Conservation (phyloP, 345 rosid species). For the Passiflora organensis region DNA sequence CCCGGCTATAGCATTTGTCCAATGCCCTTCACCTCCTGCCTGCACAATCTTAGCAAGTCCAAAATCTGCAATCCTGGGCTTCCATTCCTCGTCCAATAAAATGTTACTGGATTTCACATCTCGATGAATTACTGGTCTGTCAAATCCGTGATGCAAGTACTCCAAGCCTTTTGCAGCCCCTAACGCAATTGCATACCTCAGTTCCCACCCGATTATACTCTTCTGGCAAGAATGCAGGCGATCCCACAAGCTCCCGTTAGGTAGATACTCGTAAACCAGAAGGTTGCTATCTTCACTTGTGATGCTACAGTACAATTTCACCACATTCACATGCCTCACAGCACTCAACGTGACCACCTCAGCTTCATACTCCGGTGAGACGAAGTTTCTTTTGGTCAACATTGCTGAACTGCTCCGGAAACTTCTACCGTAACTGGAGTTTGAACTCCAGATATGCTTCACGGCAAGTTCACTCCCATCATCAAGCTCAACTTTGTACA, state of each 20-base stretch:
- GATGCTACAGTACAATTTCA: slow-evolving; percentile 78
- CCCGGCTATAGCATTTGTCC: slow-evolving; percentile 54
- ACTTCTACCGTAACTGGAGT: slow-evolving; percentile 17
- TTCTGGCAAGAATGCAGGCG: slow-evolving; percentile 51
- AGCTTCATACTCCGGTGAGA: slow-evolving; percentile 49
- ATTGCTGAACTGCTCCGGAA: slow-evolving; percentile 45
- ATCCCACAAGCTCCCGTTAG: slow-evolving; percentile 90
- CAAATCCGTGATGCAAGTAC: slow-evolving; percentile 80
- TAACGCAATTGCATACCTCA: slow-evolving; percentile 58
- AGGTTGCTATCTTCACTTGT: slow-evolving; percentile 75
- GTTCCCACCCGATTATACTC: slow-evolving; percentile 55
- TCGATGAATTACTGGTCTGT: slow-evolving; percentile 66
- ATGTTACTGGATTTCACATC: slow-evolving; percentile 91
- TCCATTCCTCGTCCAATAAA: slow-evolving; percentile 73
- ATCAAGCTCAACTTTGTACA: slow-evolving; percentile 55
- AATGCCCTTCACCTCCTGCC: slow-evolving; percentile 42
- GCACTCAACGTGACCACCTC: slow-evolving; percentile 70
- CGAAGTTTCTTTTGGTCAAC: slow-evolving; percentile 24
- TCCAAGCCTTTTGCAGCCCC: slow-evolving; percentile 83
- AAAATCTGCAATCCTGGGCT: slow-evolving; percentile 81
- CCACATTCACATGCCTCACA: slow-evolving; percentile 81
- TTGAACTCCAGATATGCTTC: slow-evolving; percentile 61
- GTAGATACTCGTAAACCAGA: slow-evolving; percentile 80
- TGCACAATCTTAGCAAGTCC: slow-evolving; percentile 75
- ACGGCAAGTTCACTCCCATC: slow-evolving; percentile 68